A percentile compares a stretch with the other conserved stretches of the same genome.
phyloP scores from a whole-genome alignment of 148 eudicot genomes.

The Diospyros kaki region DNA sequence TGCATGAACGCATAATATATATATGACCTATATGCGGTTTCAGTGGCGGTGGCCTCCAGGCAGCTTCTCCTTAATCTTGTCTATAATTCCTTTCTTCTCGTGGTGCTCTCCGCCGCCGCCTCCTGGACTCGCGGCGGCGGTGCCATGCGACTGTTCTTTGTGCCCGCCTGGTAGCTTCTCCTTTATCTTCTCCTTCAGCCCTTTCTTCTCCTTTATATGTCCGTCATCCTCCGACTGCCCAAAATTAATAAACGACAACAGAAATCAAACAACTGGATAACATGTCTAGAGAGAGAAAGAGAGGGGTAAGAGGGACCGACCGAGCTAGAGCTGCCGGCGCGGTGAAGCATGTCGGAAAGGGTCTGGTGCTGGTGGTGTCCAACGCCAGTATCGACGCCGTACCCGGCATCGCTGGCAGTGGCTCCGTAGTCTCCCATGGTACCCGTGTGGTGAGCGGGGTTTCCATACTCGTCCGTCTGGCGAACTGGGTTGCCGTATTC shows the following conservation, averaged over 20 bases:
- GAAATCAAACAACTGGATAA: background rate
- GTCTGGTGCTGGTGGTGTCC: constrained; percentile 13
- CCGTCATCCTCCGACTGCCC: constrained; percentile 13
- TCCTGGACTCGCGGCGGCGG: constrained; percentile 19
- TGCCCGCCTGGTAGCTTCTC: constrained; percentile 62
- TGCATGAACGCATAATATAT: too few relatives aligned
- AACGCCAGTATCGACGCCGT: constrained; percentile 1
- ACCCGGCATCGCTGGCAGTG: constrained; percentile 1
- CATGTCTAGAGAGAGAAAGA: too few relatives aligned
- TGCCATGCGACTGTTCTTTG: constrained; percentile 19
- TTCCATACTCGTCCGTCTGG: constrained; percentile 18
- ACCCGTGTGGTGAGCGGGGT: constrained; percentile 19
- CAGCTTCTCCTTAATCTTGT: constrained; percentile 76
- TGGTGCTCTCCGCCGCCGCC: background rate
- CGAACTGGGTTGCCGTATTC: constrained; percentile 16
- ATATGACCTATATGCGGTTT: too few relatives aligned
- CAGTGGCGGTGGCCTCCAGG: constrained; percentile 28
- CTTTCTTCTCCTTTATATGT: constrained; percentile 53
- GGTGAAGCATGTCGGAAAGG: constrained; percentile 42
- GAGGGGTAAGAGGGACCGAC: constrained; percentile 41
- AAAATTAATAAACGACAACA: background rate
- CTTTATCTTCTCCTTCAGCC: constrained; percentile 61
- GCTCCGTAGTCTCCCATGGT: constrained; percentile 15
- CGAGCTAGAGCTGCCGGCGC: constrained; percentile 78
- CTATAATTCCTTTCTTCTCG: constrained; percentile 80